These are phyloP conservation scores for Globisporangium cylindrosporum DNA, from an alignment of 352 stramenopile genomes.

Conservation along the genomic window DNA sequence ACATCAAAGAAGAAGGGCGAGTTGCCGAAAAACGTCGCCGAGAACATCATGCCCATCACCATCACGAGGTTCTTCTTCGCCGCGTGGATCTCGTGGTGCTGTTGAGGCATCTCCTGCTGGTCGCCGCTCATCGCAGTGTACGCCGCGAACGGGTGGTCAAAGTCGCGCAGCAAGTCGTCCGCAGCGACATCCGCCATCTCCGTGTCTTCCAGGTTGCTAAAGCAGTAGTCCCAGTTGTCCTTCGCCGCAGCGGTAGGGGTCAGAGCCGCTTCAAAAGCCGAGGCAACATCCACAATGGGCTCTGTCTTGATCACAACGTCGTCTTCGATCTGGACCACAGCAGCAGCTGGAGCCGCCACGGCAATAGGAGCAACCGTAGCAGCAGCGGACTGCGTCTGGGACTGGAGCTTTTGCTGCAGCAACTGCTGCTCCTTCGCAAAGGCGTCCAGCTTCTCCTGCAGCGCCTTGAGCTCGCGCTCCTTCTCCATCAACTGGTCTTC, in stretches of 20 bases:
- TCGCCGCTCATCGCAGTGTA: constrained; percentile 17
- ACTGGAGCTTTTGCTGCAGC: constrained; percentile 50
- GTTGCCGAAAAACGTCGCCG: constrained; percentile 81
- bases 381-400: not conserved
- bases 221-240: constrained; percentile 54
- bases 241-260: constrained; percentile 15
- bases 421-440: constrained; percentile 65
- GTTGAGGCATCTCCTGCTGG: constrained; percentile 32
- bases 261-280: constrained; percentile 27
- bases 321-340: constrained; percentile 15
- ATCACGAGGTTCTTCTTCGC: constrained; percentile 89
- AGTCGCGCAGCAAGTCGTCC: constrained; percentile 68
- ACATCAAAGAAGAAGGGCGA: constrained; percentile 69
- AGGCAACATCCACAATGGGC: constrained; percentile 22
- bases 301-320: constrained; percentile 65
- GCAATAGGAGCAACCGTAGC: not conserved
- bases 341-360: not conserved
- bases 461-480: constrained; percentile 66
- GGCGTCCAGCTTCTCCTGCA: constrained; percentile 74
- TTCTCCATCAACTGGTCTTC: constrained; percentile 83
- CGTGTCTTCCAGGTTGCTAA: constrained; percentile 52
- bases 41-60: constrained; percentile 90
- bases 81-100: constrained; percentile 73
- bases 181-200: constrained; percentile 57
- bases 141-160: constrained; percentile 61